Base-by-base conservation (phyloP, 139 green algal genomes). In the Chlamydomonas sp. region DNA sequence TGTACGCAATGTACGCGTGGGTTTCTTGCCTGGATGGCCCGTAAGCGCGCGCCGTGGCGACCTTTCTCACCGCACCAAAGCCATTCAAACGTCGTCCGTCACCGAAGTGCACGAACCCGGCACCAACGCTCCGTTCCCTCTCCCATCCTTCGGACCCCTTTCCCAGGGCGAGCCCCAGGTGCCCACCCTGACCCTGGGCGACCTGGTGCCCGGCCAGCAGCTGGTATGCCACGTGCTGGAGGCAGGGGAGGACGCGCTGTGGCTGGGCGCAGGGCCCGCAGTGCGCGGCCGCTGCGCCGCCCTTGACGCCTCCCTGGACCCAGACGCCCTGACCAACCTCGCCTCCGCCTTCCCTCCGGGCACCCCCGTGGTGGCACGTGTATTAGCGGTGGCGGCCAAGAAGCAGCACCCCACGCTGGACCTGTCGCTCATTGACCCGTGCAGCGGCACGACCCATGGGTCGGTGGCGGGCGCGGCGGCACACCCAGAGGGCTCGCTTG, bases 241-340 rank as follows among this genome's bases (percentile, higher is more conserved):
- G 74, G 86, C 94, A 5, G 82, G 20, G 0, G 90, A 92, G 17
- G 91, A 91, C 81, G 88, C 90, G 31, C 59, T 93, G 5, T 96
- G 93, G 94, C 17, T 97, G 60, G 79, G 78, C 4, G 76, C 95
- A 1, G 86, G 79, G 8, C 90, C 91, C 1, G 83, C 60, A 6
- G 73, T 94, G 20, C 77, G 91, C 8, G 95, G 91, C 5, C 91
- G 93, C 1, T 59, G 95, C 72, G 71, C 92, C 17, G 64, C 90
- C 6, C 84, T 96, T 16, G 94, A 97, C 75, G 78, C 88, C 3
- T 83, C 77, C 5, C 58, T 80, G 8, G 84, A 91, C 63, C 91
- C 88, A 2, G 20, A 84, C 49, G 72, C 92, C 63, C 82, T 93
- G 16, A 5, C 84, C 5, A 63, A 88, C 20, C 77, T 95, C 2